Conservation (phyloP, 2,329 filamentous ascomycete genomes). For the Aspergillus sp. region DNA sequence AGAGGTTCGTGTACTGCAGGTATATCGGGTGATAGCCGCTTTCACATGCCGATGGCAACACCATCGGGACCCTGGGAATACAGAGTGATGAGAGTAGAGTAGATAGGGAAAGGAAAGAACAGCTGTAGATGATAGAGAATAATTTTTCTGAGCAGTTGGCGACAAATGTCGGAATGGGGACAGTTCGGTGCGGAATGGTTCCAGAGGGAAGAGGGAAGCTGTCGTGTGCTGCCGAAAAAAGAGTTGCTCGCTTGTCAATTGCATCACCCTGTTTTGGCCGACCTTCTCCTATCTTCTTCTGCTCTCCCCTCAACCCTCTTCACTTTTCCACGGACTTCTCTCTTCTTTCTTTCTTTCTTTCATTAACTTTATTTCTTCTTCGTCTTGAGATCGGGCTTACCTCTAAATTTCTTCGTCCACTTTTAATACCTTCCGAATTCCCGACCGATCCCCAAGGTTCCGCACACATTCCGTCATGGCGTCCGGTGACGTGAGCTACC, state of each 20-base stretch:
- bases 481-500: constrained; percentile 37
- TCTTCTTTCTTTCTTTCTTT: constrained; percentile 6
- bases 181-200: not conserved
- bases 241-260: constrained; percentile 18
- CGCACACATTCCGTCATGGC: constrained; percentile 30
- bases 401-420: constrained; percentile 7
- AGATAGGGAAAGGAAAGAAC: not conserved
- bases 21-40: not conserved
- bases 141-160: not conserved
- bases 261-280: constrained; percentile 13
- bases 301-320: constrained; percentile 3
- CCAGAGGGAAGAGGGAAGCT: not conserved
- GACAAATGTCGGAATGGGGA: not conserved
- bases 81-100: not conserved
- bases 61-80: not conserved
- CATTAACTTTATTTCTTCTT: constrained; percentile 7
- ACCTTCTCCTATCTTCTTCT: constrained; percentile 12
- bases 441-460: constrained; percentile 8
- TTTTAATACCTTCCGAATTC: constrained; percentile 7
- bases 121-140: not conserved
- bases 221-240: not conserved
- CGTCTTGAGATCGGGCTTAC: not conserved
- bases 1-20: not conserved
- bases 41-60: not conserved
- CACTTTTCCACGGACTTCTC: constrained; percentile 12